Percentiles rank a stretch among this genome's conserved stretches.
Conservation (phyloP, 306 rosid genomes). For the Chamaecrista fasciculata region DNA sequence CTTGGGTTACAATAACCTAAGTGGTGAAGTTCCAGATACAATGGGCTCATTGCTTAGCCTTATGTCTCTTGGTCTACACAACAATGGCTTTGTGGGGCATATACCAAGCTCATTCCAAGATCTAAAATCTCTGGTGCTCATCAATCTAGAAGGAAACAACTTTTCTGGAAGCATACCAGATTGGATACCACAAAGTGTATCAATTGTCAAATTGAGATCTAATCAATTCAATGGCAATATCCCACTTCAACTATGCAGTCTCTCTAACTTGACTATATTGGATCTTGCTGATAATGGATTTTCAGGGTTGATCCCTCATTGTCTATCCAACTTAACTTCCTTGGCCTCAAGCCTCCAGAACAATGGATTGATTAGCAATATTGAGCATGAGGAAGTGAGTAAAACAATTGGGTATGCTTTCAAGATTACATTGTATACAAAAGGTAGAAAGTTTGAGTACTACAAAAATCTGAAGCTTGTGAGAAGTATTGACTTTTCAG, state of each 20-base stretch:
- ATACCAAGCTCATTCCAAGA: not conserved
- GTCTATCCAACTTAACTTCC: not conserved
- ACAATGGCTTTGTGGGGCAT: not conserved
- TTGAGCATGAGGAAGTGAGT: no score
- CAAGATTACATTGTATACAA: not conserved
- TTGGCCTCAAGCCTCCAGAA: no score
- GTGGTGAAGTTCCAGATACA: conserved; percentile 12
- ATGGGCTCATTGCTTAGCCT: not conserved
- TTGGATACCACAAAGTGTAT: not conserved
- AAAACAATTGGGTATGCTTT: not conserved
- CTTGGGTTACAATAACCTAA: conserved; percentile 3
- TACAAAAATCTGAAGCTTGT: not conserved
- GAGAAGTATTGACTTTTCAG: not conserved
- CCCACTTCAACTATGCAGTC: not conserved
- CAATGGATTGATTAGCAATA: no score
- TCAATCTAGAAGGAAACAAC: not conserved
- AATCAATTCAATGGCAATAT: not conserved
- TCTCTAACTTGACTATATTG: not conserved
- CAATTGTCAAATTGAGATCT: not conserved
- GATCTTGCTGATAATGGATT: not conserved
- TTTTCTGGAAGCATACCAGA: not conserved
- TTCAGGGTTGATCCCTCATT: not conserved
- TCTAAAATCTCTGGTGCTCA: not conserved
- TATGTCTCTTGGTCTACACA: not conserved
- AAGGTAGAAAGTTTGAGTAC: not conserved